Evolutionary conservation across 2,329 filamentous ascomycete species (phyloP), one percentile per base, ranked within the genome.

Genomic region (Didymellaceae sp.): DNA sequence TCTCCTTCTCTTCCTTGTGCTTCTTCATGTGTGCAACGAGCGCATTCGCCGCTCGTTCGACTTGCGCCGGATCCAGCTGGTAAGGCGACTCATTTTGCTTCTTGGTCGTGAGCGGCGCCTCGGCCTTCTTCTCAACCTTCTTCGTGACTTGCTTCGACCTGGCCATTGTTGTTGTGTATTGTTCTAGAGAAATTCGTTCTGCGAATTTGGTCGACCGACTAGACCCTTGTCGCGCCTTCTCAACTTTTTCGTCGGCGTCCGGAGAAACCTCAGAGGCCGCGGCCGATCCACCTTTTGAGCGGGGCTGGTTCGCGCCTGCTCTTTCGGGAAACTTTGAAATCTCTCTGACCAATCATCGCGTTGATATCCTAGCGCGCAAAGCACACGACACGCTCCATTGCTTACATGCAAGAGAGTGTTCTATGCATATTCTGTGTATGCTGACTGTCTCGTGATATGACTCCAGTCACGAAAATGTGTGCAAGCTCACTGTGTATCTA

Each of bases 1-100:
- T 73, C 55, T 80, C 76, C 65, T 80, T 78, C 55, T 77, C 74
- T 54, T 66, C 70, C 57, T 62, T 77, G 70, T 69, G 74, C 59
- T 77, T 77, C 68, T 80, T 80, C 65, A 85, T 82, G 65, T 84
- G 80, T 62, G 77, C 73, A 58, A 86, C 71, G 41, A 87, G 78
- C 20, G 84, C 83, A 51, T 77, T 80, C 30, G 83, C 82, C 55
- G 85, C 85, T 74, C 80, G 81, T 54, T 81, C 71, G 43, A 83
- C 83, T 76, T 87, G 73, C 20, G 67, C 59, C 10, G 74, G 62
- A 59, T 80, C 76, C 37, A 80, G 67, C 52, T 77, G 70, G 62
- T 76, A 77, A 9, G 73, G 73, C 13, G 68, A 65, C 45, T 64
- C 70, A 62, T 70, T 68, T 14, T 63, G 49, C 39, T 59, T 61